phyloP scores from a whole-genome alignment of 78 protist genomes.

The Polysphondylium violaceum region DNA sequence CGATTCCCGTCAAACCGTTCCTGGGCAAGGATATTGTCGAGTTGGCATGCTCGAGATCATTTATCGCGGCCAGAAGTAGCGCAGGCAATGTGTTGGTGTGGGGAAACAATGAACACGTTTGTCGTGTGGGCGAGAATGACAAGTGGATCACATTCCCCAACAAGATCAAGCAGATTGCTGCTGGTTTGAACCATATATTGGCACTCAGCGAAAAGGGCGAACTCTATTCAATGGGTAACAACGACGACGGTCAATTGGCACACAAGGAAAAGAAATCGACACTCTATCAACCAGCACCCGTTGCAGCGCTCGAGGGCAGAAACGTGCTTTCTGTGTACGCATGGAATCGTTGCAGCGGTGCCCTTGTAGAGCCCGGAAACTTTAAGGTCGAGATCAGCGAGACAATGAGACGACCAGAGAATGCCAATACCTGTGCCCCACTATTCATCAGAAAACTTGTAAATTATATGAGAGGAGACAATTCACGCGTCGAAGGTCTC shows the following conservation, averaged over 20 bases:
- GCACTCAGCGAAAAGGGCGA: constrained; percentile 49
- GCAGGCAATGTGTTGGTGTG: constrained; percentile 39
- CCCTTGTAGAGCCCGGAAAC: constrained; percentile 60
- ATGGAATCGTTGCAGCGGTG: constrained; percentile 56
- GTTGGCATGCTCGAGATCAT: constrained; percentile 28
- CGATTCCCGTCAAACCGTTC: constrained; percentile 63
- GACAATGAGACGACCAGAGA: constrained; percentile 63
- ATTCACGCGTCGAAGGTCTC: constrained; percentile 37
- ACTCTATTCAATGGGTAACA: constrained; percentile 30
- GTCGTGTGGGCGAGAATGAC: constrained; percentile 33
- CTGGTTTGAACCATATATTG: constrained; percentile 29
- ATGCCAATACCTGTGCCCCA: constrained; percentile 32
- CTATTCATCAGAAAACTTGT: constrained; percentile 19
- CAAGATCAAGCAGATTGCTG: constrained; percentile 51
- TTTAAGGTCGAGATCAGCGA: constrained; percentile 51
- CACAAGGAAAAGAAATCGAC: background rate
- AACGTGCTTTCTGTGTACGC: constrained; percentile 38
- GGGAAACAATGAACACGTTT: constrained; percentile 63
- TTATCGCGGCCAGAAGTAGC: constrained; percentile 48
- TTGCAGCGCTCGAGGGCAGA: constrained; percentile 11
- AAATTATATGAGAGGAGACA: constrained; percentile 53
- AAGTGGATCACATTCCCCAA: constrained; percentile 3
- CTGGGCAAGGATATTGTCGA: constrained; percentile 61
- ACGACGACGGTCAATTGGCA: constrained; percentile 50
- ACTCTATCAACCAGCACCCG: background rate